Base-by-base conservation (phyloP, 257 asterid genomes). In the Phtheirospermum japonicum region DNA sequence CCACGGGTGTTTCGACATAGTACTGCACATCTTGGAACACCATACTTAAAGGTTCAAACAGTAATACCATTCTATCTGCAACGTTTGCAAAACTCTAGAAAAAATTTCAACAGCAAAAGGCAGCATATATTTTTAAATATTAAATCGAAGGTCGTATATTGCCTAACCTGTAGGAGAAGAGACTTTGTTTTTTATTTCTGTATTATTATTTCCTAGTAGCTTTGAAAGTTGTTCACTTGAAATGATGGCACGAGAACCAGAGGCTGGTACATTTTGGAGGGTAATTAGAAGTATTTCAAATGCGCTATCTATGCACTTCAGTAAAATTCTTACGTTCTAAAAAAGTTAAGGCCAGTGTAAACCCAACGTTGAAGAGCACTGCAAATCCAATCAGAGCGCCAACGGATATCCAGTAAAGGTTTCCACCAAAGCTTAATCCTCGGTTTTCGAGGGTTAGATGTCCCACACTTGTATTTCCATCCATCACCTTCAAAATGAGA, bases 41-140 rank as follows among this genome's bases (percentile, higher is more conserved):
- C 16, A 85, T 46, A 30, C 68, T 67, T 23, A 73, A 66, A 14
- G 86, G 84, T 72, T 85, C 84, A 70, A 82, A 85, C 33, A 90
- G 94, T 59, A 85, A 76, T 52, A 76, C 84, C 87, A 83, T 77
- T 69, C 70, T 75, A 10, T 75, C 94, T 83, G 82, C 71, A 64
- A 54, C 13, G 28, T 23, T 23, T 23, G 28, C 28, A 23, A 23
- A 23, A 23, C 28, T 23, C 28, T 23, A 23, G 28, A 23, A 3
- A 23, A 23, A 23, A 1, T 23, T 23, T 1, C 28, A 23, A 23
- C 28, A 23, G 28, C 3, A 23, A 23, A 23, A 23, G 3, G 2
- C 28, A 23, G 28, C 28, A 23, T 23, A 3, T 23, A 23, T 3
- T 23, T 1, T 23, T 18, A 9, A 8, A 19, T 50, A 18, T 50